Base-by-base conservation (phyloP, 208 protist species). In the Acanthamoeba lenticulata region DNA sequence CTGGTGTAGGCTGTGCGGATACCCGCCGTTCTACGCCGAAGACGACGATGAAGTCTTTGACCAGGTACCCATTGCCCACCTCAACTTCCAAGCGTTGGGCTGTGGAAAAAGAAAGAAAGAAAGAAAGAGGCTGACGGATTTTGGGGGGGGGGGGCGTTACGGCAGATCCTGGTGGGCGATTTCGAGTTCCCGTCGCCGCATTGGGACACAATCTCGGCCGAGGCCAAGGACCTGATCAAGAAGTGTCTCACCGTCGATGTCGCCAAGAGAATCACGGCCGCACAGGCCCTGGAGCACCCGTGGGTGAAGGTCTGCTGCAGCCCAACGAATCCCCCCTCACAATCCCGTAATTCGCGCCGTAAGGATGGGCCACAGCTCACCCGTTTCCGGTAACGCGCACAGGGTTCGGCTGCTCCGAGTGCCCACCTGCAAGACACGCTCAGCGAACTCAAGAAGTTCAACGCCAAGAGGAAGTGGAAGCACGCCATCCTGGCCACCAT, bases 221-320 rank as follows among this genome's bases (percentile, higher is more conserved):
- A 42, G 24, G 94, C 96, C 21, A 92, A 92, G 57, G 86, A 97
- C 69, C 95, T 98, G 38, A 96, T 98, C 57, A 86, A 45, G 38
- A 34, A 94, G 17, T 86, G 98, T 11, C 79, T 98, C 4, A 57
- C 94, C 21, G 69, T 97, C 1, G 94, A 97, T 55, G 85, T 95
- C 11, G 52, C 42, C 1, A 90, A 96, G 83, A 49, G 97, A 38
- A 62, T 97, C 13, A 94, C 95, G 65, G 96, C 96, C 7, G 24
- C 60, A 1, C 85, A 96, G 55, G 96, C 96, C 1, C 85, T 97
- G 17, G 40, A 94, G 17, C 97, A 98, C 92, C 95, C 94, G n/a
- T 98, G 96, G 96, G 38, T 92, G 29, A 92, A 92, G 86, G 57
- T 55, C 55, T 29, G 27, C 34, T 21, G 38, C 40, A 29, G 17